Conservation (phyloP, 352 stramenopile genomes). For the Phytophthora cactorum region DNA sequence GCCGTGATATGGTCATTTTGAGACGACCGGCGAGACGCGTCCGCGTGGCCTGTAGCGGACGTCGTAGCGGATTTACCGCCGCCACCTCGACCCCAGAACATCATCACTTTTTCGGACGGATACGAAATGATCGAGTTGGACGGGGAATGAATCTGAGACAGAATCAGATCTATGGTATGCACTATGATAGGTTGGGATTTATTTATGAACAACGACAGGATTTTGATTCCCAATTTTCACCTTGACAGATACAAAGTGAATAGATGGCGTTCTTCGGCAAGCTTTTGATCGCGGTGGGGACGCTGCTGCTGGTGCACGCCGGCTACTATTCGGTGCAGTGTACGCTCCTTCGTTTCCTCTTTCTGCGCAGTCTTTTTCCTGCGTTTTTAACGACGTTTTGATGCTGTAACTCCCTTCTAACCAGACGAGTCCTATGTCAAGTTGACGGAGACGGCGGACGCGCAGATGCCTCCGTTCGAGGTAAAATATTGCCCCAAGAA, state of each 20-base stretch:
- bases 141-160: conserved; percentile 3
- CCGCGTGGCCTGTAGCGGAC: conserved; percentile 6
- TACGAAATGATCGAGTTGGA: conserved; percentile 23
- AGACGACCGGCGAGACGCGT: not conserved
- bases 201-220: not conserved
- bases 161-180: not conserved
- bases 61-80: conserved; percentile 15
- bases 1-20: conserved; percentile 14
- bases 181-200: not conserved
- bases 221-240: not conserved
- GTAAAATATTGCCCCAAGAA: conserved; percentile 35
- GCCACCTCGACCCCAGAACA: conserved; percentile 51
- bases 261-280: conserved; percentile 69
- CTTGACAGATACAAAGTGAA: conserved; percentile 3
- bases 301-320: conserved; percentile 73
- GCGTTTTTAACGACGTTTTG: conserved; percentile 6
- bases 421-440: conserved; percentile 81
- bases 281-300: conserved; percentile 69
- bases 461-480: conserved; percentile 67
- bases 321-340: conserved; percentile 87
- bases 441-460: conserved; percentile 74
- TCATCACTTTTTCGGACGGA: conserved; percentile 18
- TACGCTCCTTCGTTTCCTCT: conserved; percentile 34
- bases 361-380: conserved; percentile 1
- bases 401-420: not conserved